Base-by-base conservation (phyloP, 1,139 yeast genomes). In the Tardiomyces blankii region DNA sequence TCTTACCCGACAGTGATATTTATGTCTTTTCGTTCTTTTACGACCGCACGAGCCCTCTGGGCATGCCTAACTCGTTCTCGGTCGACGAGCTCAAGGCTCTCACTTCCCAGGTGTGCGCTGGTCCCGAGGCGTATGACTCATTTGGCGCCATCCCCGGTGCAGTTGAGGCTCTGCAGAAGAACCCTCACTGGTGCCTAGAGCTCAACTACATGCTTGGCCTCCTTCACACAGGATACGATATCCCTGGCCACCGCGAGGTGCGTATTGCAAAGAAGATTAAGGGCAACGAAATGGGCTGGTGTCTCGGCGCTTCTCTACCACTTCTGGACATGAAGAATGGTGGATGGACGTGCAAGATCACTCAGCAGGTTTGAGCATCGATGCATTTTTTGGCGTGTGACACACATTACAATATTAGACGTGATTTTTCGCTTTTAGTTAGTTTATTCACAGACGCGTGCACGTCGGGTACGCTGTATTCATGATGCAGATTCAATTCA, bases 261-360 rank as follows among this genome's bases (percentile, higher is more conserved):
- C 83, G 77, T 63, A 91, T 96, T 7, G 97, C 97, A 8, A 79
- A 86, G 69, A 87, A 78, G 60, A 87, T 91, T 54, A 83, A 80
- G 49, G 79, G 80, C 59, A 88, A 86, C 59, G 98, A 91, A 67
- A 73, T 91, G 45, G 98, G 97, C 33, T 91, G 99, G 99, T 91
- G 98, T 69, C 73, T 91, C 51, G 99, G 99, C 54, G 98, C 98
- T 2, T 86, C 96, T 1, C 73, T 91, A 58, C 97, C 97, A 2
- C 70, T 91, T 54, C 72, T 91, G 55, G 91, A 85, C 52, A 6
- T 6, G 14, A 13, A 28, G 14, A 28, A 4, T 12, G 13, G n/a
- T 28, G 32, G 32, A 11, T 28, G 32, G 32, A 11, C 13, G 32
- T 28, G 32, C 32, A 28, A 28, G 14, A 13, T 28, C n/a, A 28